Conservation (phyloP, 345 rosid species). For the Mallotus nudiflorus region DNA sequence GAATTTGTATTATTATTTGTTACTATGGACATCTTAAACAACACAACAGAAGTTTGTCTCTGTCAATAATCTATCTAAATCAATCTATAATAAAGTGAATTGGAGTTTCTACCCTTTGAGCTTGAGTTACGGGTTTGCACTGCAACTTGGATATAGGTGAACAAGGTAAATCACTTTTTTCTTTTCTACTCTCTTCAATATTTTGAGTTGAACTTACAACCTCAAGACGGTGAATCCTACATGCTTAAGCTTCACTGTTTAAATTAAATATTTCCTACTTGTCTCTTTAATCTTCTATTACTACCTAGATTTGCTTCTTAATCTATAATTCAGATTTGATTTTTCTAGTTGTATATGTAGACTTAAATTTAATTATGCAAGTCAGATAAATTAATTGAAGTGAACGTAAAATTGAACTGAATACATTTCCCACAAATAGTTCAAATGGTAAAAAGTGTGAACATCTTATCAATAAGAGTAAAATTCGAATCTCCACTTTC, state of each 20-base stretch:
- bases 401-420: too few species aligned
- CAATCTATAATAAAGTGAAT: background rate
- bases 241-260: background rate
- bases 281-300: too few species aligned
- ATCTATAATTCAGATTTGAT: too few species aligned
- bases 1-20: background rate
- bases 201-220: slow-evolving; percentile 9
- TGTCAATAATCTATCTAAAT: slow-evolving; percentile 8
- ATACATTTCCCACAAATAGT: too few species aligned
- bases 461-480: too few species aligned
- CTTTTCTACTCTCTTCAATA: background rate
- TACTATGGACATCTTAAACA: background rate
- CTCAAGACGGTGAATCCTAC: background rate
- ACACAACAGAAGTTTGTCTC: background rate
- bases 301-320: too few species aligned
- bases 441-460: too few species aligned
- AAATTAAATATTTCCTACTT: too few species aligned
- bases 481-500: too few species aligned
- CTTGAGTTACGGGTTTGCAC: slow-evolving; percentile 13
- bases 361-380: too few species aligned
- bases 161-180: background rate
- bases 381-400: too few species aligned
- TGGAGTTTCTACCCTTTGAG: slow-evolving; percentile 1
- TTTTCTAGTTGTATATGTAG: too few species aligned
- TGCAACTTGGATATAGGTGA: slow-evolving; percentile 13